phyloP scores from a whole-genome alignment of 306 rosid genomes.

The Betula pendula region DNA sequence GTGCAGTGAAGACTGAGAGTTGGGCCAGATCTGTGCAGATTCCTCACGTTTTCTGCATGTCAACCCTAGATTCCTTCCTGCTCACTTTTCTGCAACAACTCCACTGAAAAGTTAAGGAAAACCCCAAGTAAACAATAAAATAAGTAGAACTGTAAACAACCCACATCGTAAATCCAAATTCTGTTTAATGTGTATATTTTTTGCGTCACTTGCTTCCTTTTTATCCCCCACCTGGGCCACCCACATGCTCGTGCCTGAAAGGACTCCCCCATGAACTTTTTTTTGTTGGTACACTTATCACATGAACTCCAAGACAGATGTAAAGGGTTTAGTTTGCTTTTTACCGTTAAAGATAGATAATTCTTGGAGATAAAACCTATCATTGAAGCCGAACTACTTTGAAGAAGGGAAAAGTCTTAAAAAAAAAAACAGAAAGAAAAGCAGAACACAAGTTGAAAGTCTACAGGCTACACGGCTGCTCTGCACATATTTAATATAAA shows the following conservation, averaged over 20 bases:
- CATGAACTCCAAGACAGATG: conserved; percentile 28
- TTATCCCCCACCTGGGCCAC: neutral
- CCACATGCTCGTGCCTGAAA: conserved; percentile 19
- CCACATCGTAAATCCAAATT: conserved; percentile 30
- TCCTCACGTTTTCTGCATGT: neutral
- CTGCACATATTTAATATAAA: conserved; percentile 24
- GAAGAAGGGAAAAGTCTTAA: conserved; percentile 29
- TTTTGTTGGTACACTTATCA: conserved; percentile 27
- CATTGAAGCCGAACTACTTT: conserved; percentile 40
- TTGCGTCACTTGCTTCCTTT: neutral
- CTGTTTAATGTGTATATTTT: neutral
- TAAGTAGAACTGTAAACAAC: conserved; percentile 19
- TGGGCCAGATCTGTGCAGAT: conserved; percentile 6
- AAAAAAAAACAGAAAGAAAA: conserved; percentile 24
- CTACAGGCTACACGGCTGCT: conserved; percentile 23
- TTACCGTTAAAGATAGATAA: conserved; percentile 31
- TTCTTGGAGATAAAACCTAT: conserved; percentile 39
- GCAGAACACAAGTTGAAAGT: conserved; percentile 2
- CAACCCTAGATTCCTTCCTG: conserved; percentile 25
- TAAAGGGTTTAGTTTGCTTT: conserved; percentile 37
- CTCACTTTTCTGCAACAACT: conserved; percentile 12
- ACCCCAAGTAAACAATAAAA: conserved; percentile 19
- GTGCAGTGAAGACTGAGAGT: neutral
- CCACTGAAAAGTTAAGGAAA: conserved; percentile 27
- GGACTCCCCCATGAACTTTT: conserved; percentile 13